These are phyloP conservation scores for Paramecium bursaria DNA, from an alignment of 73 alveolate species.

Conservation along the genomic window DNA sequence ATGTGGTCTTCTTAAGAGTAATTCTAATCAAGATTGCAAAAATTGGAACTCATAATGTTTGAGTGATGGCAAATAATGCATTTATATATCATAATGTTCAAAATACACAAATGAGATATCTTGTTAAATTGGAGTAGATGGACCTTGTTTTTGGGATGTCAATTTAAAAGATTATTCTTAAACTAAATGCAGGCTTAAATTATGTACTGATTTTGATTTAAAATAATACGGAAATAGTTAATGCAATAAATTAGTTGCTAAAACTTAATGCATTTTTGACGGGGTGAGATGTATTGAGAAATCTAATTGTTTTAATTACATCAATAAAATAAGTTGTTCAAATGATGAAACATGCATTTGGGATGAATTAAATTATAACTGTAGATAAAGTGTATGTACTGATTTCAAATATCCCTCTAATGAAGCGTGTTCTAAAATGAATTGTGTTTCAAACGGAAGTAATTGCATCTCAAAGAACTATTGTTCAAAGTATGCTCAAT, in stretches of 20 bases:
- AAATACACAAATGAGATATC: not conserved
- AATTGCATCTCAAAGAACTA: not conserved
- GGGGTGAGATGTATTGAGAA: conserved; percentile 4
- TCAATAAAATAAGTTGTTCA: not conserved
- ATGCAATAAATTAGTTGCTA: too few species aligned
- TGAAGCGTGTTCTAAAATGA: conserved; percentile 45
- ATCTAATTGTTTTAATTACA: not conserved
- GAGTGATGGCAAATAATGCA: conserved; percentile 22
- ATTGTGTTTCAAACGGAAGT: conserved; percentile 36
- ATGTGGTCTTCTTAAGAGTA: conserved; percentile 2
- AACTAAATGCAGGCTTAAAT: not conserved
- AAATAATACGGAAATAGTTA: too few species aligned
- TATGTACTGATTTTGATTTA: conserved; percentile 41
- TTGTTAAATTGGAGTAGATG: conserved; percentile 40
- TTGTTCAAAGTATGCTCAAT: not conserved
- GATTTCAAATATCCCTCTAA: conserved; percentile 5
- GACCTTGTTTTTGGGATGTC: conserved; percentile 25
- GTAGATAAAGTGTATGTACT: conserved; percentile 24
- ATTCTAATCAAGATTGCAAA: not conserved
- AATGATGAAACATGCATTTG: conserved; percentile 23
- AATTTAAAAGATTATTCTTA: too few species aligned
- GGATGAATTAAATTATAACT: not conserved
- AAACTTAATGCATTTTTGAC: conserved; percentile 9
- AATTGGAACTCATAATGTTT: not conserved
- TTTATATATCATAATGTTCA: not conserved